Evolutionary conservation across 2,329 filamentous ascomycete genomes (phyloP).

Genomic region (Xylaria sp.): DNA sequence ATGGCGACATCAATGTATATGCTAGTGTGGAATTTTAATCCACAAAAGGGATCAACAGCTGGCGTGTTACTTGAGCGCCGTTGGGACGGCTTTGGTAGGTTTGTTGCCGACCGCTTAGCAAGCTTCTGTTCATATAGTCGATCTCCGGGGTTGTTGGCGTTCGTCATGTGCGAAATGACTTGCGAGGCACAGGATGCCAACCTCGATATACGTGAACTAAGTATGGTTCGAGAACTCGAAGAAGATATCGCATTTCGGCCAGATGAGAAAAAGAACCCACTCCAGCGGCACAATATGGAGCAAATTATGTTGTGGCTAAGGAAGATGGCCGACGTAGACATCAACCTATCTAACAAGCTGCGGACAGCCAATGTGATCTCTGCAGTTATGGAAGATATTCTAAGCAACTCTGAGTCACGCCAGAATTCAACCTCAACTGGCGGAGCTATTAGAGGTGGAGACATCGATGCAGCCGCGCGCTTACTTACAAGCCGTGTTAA

Average conservation of each 20-base stretch:
- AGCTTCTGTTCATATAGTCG: no score
- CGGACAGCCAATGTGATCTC: not conserved
- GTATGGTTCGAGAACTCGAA: constrained; percentile 6
- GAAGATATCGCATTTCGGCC: constrained; percentile 2
- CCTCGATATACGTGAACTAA: not conserved
- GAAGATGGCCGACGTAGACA: not conserved
- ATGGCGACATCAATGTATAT: not conserved
- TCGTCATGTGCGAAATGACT: not conserved
- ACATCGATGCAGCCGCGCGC: not conserved
- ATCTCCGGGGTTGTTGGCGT: not conserved
- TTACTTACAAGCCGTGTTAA: not conserved
- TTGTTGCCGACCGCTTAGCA: no score
- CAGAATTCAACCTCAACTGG: not conserved
- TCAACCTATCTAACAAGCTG: constrained; percentile 5
- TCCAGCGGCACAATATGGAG: constrained; percentile 6
- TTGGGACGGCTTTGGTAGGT: no score
- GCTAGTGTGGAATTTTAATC: not conserved
- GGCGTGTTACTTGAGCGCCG: no score
- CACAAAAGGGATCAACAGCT: no score
- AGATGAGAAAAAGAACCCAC: not conserved
- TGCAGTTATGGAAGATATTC: not conserved
- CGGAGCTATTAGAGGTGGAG: not conserved
- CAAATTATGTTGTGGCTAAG: constrained; percentile 8
- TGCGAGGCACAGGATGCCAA: not conserved
- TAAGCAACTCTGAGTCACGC: not conserved